Conservation (phyloP, 2,329 filamentous ascomycete genomes). For the Raffaelea ambrosiae region DNA sequence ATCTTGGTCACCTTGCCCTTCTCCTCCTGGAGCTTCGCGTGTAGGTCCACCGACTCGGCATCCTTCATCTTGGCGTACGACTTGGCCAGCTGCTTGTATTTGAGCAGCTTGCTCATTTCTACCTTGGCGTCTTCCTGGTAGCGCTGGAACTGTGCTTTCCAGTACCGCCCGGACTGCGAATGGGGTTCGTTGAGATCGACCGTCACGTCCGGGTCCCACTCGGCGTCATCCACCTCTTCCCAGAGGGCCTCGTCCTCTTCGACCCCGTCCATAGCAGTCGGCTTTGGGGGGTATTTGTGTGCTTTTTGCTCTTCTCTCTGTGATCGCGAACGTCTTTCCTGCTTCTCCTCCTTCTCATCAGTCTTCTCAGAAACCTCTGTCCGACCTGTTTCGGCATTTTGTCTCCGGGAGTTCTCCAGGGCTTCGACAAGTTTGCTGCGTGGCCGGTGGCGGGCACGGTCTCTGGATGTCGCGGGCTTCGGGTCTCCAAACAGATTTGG, state of each 20-base stretch:
- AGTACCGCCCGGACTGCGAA: conserved; percentile 68
- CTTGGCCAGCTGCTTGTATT: conserved; percentile 72
- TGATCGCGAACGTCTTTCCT: background rate
- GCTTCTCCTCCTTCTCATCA: conserved; percentile 16
- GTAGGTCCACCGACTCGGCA: conserved; percentile 57
- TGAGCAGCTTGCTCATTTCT: conserved; percentile 69
- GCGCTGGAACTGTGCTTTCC: conserved; percentile 68
- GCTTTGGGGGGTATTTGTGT: background rate
- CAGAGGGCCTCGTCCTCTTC: conserved; percentile 33
- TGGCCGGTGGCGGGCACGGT: conserved; percentile 14
- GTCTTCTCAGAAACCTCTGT: background rate
- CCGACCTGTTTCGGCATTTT: conserved; percentile 12
- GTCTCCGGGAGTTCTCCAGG: conserved; percentile 30
- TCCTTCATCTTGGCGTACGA: conserved; percentile 74
- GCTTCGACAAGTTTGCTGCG: conserved; percentile 37
- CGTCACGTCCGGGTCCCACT: conserved; percentile 51
- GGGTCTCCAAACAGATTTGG: conserved; percentile 10
- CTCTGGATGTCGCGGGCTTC: background rate
- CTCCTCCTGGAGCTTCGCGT: conserved; percentile 58
- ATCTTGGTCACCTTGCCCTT: conserved; percentile 55
- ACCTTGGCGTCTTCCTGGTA: conserved; percentile 65
- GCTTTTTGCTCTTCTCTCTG: background rate
- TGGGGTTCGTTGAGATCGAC: conserved; percentile 65
- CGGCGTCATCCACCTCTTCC: conserved; percentile 39
- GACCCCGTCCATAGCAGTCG: too few relatives aligned